A percentile compares a stretch with the other conserved stretches of the same genome.
These are phyloP conservation scores for Penicillium sp. DNA, from an alignment of 2,329 filamentous ascomycete species.

Conservation along the genomic window DNA sequence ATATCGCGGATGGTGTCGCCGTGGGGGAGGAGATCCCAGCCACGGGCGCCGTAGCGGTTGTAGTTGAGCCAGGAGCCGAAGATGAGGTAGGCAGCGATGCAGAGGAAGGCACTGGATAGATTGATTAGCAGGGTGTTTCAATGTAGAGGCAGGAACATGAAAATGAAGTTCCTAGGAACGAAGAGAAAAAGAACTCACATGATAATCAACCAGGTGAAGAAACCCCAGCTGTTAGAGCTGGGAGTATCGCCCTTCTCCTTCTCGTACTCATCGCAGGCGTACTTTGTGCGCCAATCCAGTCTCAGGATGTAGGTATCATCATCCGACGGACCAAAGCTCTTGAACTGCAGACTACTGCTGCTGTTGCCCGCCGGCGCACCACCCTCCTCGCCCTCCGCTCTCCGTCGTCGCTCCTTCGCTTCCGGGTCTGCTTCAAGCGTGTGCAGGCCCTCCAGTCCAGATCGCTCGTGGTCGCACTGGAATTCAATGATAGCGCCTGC, in stretches of 20 bases:
- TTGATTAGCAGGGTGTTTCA: background rate
- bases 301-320: constrained; percentile 64
- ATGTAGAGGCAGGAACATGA: background rate
- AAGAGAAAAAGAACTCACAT: constrained; percentile 62
- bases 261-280: constrained; percentile 69
- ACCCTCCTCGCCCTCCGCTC: constrained; percentile 21
- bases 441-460: constrained; percentile 64
- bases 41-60: constrained; percentile 89
- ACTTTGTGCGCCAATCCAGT: constrained; percentile 82
- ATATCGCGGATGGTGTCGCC: constrained; percentile 88
- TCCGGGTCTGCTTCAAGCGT: constrained; percentile 22
- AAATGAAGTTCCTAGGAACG: background rate
- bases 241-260: constrained; percentile 44
- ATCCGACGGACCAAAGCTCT: constrained; percentile 66
- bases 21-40: constrained; percentile 93
- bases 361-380: constrained; percentile 20
- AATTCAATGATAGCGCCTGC: constrained; percentile 73
- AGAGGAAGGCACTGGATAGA: constrained; percentile 72
- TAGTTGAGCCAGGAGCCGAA: constrained; percentile 99
- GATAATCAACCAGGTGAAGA: constrained; percentile 96
- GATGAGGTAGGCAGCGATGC: constrained; percentile 85
- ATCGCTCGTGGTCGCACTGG: constrained; percentile 70
- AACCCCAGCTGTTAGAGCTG: constrained; percentile 71
- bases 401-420: constrained; percentile 2
- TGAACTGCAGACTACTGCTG: constrained; percentile 72